Evolutionary conservation across 2,329 filamentous ascomycete species (phyloP).

Genomic region (Cryphonectria parasitica): DNA sequence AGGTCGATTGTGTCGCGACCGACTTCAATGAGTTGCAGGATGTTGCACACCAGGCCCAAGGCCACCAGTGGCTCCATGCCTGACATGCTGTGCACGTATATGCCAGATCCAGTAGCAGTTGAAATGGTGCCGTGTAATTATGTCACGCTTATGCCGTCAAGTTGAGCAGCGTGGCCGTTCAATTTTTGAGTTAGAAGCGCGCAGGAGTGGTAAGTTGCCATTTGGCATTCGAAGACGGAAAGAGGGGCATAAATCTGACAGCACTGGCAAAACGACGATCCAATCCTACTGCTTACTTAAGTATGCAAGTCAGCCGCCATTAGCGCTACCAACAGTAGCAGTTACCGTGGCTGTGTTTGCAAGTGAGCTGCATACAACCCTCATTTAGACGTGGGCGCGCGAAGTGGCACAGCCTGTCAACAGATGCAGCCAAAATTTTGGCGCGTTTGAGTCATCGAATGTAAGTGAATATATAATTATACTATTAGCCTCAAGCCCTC

Average conservation of each 20-base stretch:
- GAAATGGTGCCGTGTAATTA: background rate
- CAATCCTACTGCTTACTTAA: background rate
- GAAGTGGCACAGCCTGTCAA: background rate
- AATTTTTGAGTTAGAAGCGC: background rate
- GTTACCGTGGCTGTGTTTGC: background rate
- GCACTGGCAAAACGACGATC: background rate
- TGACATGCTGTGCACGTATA: background rate
- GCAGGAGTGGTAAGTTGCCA: background rate
- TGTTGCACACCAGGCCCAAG: conserved; percentile 14
- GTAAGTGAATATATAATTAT: background rate
- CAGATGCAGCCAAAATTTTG: background rate
- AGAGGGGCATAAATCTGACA: background rate
- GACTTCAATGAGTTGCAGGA: conserved; percentile 10
- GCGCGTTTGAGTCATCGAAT: too few species aligned
- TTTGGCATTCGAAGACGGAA: background rate
- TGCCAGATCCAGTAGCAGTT: background rate
- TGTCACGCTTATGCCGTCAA: background rate
- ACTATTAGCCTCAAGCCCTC: background rate
- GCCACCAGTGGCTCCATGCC: conserved; percentile 7
- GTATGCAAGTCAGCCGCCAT: background rate
- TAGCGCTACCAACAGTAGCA: background rate
- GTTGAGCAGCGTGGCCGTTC: background rate
- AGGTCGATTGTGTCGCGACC: conserved; percentile 5
- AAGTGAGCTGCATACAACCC: background rate
- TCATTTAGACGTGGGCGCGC: background rate